phyloP scores from a whole-genome alignment of 2,329 filamentous ascomycete species.

The Cladorrhinum sp. region DNA sequence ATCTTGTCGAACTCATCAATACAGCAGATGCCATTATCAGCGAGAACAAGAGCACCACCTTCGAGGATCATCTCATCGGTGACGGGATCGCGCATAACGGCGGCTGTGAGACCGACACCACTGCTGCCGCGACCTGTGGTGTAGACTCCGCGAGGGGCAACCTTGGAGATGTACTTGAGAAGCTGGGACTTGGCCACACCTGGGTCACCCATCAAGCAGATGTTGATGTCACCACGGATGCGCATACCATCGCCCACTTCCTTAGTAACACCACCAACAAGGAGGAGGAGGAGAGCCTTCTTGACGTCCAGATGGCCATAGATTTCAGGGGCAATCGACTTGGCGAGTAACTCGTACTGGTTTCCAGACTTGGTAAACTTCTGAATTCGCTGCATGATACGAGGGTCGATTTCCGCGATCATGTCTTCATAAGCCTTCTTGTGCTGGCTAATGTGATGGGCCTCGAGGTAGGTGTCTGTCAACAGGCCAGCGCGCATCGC shows the following conservation, averaged over 20 bases:
- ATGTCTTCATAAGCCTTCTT: constrained; percentile 98
- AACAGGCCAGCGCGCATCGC: constrained; percentile 94
- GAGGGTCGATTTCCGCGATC: constrained; percentile 64
- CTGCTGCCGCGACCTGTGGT: constrained; percentile 78
- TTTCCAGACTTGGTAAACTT: constrained; percentile 81
- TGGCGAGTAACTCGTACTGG: constrained; percentile 91
- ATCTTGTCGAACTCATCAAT: constrained; percentile 90
- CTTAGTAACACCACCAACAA: constrained; percentile 95
- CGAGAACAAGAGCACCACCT: constrained; percentile 74
- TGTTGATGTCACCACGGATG: constrained; percentile 97
- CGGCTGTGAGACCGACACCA: constrained; percentile 77
- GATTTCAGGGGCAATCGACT: constrained; percentile 96
- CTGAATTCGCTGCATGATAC: constrained; percentile 78
- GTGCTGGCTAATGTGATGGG: constrained; percentile 89
- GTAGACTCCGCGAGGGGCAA: constrained; percentile 87
- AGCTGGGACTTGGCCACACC: constrained; percentile 99
- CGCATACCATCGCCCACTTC: constrained; percentile 98
- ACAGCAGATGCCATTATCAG: constrained; percentile 81
- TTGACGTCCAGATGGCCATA: constrained; percentile 96
- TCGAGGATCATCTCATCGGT: constrained; percentile 84
- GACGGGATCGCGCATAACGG: constrained; percentile 79
- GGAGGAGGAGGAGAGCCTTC: constrained; percentile 89
- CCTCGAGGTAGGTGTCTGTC: constrained; percentile 95
- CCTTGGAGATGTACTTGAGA: constrained; percentile 97
- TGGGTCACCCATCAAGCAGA: constrained; percentile 98